Conservation (phyloP, 257 asterid species). For the Striga asiatica region DNA sequence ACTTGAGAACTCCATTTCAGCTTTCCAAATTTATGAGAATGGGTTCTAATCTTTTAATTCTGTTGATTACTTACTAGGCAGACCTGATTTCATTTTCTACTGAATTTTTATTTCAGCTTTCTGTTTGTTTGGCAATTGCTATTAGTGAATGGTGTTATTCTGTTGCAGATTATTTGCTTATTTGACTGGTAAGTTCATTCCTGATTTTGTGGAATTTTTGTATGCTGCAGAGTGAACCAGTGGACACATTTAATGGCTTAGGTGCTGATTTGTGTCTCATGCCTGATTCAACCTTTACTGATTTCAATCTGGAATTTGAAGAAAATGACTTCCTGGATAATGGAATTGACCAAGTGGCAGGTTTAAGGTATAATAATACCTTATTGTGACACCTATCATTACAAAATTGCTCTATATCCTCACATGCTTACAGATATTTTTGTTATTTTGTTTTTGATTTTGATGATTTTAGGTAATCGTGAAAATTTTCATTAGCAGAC, state of each 20-base stretch:
- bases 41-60: neutral
- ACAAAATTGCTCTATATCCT: neutral
- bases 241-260: conserved; percentile 29
- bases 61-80: neutral
- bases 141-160: neutral
- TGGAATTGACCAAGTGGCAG: conserved; percentile 24
- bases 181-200: neutral
- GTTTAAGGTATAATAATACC: conserved; percentile 48
- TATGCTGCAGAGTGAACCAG: conserved; percentile 31
- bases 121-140: neutral
- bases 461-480: too few relatives aligned
- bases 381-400: neutral
- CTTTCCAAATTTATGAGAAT: neutral
- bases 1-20: neutral
- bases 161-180: neutral
- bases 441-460: neutral
- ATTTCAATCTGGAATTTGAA: conserved; percentile 25
- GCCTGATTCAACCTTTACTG: conserved; percentile 27
- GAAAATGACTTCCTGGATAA: conserved; percentile 18
- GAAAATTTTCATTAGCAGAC: neutral
- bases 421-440: neutral
- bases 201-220: conserved; percentile 5
- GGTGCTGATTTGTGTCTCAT: conserved; percentile 29
- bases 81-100: conserved; percentile 2
- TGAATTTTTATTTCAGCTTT: neutral